phyloP scores from a whole-genome alignment of 1,284 basidiomycete genomes.

The Moniliophthora roreri region DNA sequence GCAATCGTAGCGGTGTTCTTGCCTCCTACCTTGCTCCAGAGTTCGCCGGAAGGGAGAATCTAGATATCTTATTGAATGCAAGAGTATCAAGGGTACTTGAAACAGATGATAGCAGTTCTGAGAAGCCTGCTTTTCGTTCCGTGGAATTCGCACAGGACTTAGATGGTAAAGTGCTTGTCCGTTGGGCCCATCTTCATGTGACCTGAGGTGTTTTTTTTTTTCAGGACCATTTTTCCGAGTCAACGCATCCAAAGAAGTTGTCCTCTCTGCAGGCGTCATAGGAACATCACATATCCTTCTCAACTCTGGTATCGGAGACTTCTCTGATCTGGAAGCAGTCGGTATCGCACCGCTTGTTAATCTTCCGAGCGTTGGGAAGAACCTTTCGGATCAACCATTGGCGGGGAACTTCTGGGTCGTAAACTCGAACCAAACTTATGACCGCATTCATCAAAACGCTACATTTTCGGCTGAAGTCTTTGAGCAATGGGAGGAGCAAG shows the following conservation, averaged over 20 bases:
- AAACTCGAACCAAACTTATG: conserved; percentile 18
- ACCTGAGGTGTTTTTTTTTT: conserved; percentile 6
- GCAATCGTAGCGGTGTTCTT: conserved; percentile 19
- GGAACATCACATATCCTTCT: conserved; percentile 29
- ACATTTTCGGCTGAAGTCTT: conserved; percentile 9
- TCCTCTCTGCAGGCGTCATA: conserved; percentile 22
- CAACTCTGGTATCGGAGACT: conserved; percentile 31
- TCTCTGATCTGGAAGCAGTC: conserved; percentile 19
- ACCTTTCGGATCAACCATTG: conserved; percentile 32
- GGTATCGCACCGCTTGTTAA: conserved; percentile 24
- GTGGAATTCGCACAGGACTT: conserved; percentile 17
- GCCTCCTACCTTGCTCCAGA: conserved; percentile 18
- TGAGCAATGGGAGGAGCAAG: conserved; percentile 11
- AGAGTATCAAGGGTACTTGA: conserved; percentile 14
- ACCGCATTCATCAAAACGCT: conserved; percentile 12
- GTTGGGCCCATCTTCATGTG: conserved; percentile 3
- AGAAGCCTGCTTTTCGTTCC: conserved; percentile 1
- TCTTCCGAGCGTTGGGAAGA: conserved; percentile 30
- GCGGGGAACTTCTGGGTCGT: conserved; percentile 15
- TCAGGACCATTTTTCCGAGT: conserved; percentile 20
- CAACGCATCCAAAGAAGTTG: conserved; percentile 20
- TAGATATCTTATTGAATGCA: conserved; percentile 19
- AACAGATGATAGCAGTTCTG: background rate
- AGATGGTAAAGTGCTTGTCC: background rate
- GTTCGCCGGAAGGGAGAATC: conserved; percentile 15